phyloP scores from a whole-genome alignment of 1,139 yeast species.

The Geotrichum citri-aurantii region DNA sequence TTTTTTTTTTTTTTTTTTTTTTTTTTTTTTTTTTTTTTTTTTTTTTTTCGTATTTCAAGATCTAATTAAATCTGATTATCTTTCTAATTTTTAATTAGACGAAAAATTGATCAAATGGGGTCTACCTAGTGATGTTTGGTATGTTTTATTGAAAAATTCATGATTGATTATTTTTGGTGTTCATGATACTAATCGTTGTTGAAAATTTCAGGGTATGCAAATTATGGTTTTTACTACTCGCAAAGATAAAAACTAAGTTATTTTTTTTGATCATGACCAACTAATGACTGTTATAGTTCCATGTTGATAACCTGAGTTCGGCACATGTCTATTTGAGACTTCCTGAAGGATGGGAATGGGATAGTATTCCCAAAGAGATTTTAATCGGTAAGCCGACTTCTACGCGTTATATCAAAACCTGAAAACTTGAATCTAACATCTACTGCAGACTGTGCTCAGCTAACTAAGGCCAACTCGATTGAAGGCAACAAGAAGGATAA shows the following conservation, averaged over 20 bases:
- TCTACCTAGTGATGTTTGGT: constrained; percentile 65
- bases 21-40: background rate
- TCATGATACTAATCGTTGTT: background rate
- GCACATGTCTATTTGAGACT: constrained; percentile 76
- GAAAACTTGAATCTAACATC: background rate
- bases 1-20: too few relatives aligned
- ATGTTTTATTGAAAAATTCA: constrained; percentile 13
- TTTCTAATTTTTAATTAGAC: constrained; percentile 31
- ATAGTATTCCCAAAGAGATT: constrained; percentile 48
- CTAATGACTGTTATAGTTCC: constrained; percentile 42
- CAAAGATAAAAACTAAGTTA: too few relatives aligned
- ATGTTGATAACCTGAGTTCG: constrained; percentile 71
- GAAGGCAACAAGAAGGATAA: constrained; percentile 71
- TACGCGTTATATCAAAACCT: background rate
- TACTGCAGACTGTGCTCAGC: constrained; percentile 56
- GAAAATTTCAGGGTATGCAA: constrained; percentile 10
- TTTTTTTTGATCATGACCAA: background rate
- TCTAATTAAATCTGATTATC: background rate
- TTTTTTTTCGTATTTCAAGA: background rate
- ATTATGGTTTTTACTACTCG: background rate
- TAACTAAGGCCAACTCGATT: constrained; percentile 76
- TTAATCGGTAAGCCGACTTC: constrained; percentile 31
- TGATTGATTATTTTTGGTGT: background rate
- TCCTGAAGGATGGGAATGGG: constrained; percentile 41
- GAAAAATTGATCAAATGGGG: constrained; percentile 69